A percentile compares a stretch with the other conserved stretches of the same genome.
These are phyloP conservation scores for Megacollybia marginata DNA, from an alignment of 768 basidiomycete species.

Conservation along the genomic window DNA sequence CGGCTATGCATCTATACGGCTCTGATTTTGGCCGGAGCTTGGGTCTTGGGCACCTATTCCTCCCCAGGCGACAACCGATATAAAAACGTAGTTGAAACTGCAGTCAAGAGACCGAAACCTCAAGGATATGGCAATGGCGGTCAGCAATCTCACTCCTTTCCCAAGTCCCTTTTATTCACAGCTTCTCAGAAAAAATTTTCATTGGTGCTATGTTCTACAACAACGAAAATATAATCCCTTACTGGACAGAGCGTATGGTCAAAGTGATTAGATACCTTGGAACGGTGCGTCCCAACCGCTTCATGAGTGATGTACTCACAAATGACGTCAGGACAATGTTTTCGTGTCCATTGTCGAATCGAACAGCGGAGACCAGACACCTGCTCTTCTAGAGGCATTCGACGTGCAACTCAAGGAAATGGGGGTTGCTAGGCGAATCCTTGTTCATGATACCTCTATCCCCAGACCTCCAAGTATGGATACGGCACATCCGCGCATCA, in stretches of 20 bases:
- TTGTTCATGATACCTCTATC: constrained; percentile 18
- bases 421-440: constrained; percentile 21
- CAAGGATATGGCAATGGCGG: neutral
- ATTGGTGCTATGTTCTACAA: neutral
- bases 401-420: constrained; percentile 14
- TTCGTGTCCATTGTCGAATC: constrained; percentile 36
- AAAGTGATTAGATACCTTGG: neutral
- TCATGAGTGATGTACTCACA: no score
- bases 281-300: neutral
- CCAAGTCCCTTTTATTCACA: neutral
- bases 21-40: no score
- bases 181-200: neutral
- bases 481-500: constrained; percentile 23
- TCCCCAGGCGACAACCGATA: neutral
- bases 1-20: no score
- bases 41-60: neutral
- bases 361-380: constrained; percentile 23
- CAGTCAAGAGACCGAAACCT: neutral
- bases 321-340: constrained; percentile 22
- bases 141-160: neutral
- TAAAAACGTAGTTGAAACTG: neutral
- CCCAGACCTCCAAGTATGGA: constrained; percentile 13
- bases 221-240: neutral
- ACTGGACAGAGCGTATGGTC: neutral
- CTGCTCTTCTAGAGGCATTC: constrained; percentile 21